Conservation (phyloP, 768 basidiomycete species). For the Neoboletus subvelutipes region DNA sequence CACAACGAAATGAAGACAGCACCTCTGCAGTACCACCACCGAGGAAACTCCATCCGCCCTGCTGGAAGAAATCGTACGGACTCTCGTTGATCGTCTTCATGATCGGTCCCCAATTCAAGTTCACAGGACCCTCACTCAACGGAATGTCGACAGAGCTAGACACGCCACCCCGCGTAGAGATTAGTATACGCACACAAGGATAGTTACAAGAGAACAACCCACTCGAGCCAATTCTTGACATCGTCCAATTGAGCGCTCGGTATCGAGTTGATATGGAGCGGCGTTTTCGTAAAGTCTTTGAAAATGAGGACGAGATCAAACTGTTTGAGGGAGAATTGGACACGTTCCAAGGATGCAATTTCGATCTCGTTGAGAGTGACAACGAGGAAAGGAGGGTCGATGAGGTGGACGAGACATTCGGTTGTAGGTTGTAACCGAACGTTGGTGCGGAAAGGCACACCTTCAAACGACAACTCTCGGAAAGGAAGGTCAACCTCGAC, state of each 20-base stretch:
- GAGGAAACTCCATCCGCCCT: slow-evolving; percentile 97
- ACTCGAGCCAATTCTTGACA: slow-evolving; percentile 99
- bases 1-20: slow-evolving; percentile 20
- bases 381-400: slow-evolving; percentile 94
- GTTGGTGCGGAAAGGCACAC: slow-evolving; percentile 94
- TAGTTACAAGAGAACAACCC: slow-evolving; percentile 31
- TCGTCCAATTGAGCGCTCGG: slow-evolving; percentile 89
- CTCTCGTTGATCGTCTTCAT: slow-evolving; percentile 99
- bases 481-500: slow-evolving; percentile 96
- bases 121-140: slow-evolving; percentile 92
- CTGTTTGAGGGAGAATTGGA: slow-evolving; percentile 93
- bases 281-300: slow-evolving; percentile 91
- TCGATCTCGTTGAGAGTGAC: slow-evolving; percentile 94
- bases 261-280: slow-evolving; percentile 96
- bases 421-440: slow-evolving; percentile 95
- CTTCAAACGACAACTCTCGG: slow-evolving; percentile 94
- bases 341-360: slow-evolving; percentile 94
- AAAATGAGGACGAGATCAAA: slow-evolving; percentile 98
- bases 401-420: slow-evolving; percentile 92
- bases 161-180: not conserved
- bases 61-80: slow-evolving; percentile 92
- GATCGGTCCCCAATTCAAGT: slow-evolving; percentile 96
- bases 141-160: slow-evolving; percentile 93
- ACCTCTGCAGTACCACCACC: slow-evolving; percentile 72
- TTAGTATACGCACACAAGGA: slow-evolving; percentile 5